Evolutionary conservation across 352 stramenopile genomes (phyloP).

Genomic region (Globisporangium cylindrosporum): DNA sequence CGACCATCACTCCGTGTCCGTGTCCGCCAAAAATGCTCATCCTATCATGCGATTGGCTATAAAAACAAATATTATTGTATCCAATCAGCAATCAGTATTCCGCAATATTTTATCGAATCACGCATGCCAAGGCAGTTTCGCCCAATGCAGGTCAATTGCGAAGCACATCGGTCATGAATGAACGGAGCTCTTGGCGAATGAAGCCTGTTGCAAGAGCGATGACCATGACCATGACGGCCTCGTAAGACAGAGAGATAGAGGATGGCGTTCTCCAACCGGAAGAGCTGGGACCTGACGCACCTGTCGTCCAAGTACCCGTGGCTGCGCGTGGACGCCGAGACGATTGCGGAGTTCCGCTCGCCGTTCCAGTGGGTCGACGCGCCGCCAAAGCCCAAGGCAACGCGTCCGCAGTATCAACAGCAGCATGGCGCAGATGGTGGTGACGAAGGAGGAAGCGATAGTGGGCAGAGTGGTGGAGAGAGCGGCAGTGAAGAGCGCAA

Average conservation of each 20-base stretch:
- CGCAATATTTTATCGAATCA: not conserved
- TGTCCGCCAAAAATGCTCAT: not conserved
- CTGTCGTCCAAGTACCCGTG: slow-evolving; percentile 72
- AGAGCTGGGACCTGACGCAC: slow-evolving; percentile 52
- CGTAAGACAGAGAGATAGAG: not conserved
- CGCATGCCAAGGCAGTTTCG: not conserved
- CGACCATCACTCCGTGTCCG: not conserved
- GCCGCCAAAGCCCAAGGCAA: not conserved
- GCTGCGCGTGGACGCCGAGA: slow-evolving; percentile 61
- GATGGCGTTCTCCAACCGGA: slow-evolving; percentile 2
- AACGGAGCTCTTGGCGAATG: not conserved
- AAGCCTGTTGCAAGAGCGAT: not conserved
- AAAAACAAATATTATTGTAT: not conserved
- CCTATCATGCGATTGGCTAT: not conserved
- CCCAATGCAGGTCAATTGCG: not conserved
- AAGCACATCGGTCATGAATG: no score
- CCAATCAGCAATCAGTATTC: not conserved
- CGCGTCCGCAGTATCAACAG: not conserved
- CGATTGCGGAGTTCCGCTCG: slow-evolving; percentile 62
- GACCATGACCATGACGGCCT: not conserved
- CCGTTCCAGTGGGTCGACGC: slow-evolving; percentile 49
- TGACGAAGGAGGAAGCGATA: not conserved
- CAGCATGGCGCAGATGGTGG: slow-evolving; percentile 6
- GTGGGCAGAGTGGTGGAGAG: not conserved
- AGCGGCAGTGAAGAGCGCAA: slow-evolving; percentile 12